Base-by-base conservation (phyloP, 2,329 filamentous ascomycete species). In the Fusarium domesticum region DNA sequence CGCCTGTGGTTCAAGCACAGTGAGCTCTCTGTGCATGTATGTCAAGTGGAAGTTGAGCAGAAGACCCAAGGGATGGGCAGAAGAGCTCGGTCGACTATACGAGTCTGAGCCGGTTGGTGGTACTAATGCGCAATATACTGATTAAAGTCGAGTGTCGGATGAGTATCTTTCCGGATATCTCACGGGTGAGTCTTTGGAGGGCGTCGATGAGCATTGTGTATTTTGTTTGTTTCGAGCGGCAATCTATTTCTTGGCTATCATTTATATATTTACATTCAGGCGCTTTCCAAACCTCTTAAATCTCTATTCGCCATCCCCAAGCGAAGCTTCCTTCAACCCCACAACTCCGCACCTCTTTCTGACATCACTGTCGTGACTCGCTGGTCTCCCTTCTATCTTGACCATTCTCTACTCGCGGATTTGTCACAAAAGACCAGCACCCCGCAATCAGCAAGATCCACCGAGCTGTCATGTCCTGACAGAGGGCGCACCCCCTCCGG, bases 31-130 rank as follows among this genome's bases (percentile, higher is more conserved):
- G 1, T 61, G 57, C 30, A 59, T 61, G 42, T n/a, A 44, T 5
- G 25, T 48, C 20, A 53, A 56, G 19, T 61, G 57, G 56, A 42
- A 42, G 37, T 23, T 57, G 41, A 61, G 58, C 35, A 47, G 58
- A 23, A 53, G 43, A 2, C 58, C 56, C 14, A 57, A 54, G 41
- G 56, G 48, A 4, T 59, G 58, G 58, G 37, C 49, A 34, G 48
- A 61, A 1, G 53, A 48, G 4, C 48, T 59, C n/a, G 34, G 35
- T 15, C 49, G 43, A 6, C 33, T 59, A 2, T 51, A 54, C 20
- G 43, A 47, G 5, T 23, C 43, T 11, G 52, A 51, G 19, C 37
- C 33, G 6, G 38, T 45, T 6, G 30, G 33, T 7, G 43, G 51
- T 33, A 40, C 40, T 8, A 33, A 43, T 16, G 37, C 31, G 7